Evolutionary conservation across 1,139 yeast genomes (phyloP).

Genomic region (Lipomyces yarrowii): DNA sequence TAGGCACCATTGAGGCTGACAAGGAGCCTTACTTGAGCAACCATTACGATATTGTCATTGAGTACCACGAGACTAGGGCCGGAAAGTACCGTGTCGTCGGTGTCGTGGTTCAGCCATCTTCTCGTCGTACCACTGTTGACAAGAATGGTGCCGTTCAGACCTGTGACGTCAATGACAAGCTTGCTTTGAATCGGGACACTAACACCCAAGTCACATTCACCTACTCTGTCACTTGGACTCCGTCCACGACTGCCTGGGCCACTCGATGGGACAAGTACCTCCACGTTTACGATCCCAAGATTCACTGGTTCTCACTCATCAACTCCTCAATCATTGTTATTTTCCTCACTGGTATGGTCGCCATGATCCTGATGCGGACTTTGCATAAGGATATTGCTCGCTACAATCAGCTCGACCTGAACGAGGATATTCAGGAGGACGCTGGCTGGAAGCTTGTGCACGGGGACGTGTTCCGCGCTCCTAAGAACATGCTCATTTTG

Average conservation of each 20-base stretch:
- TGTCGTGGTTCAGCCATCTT: constrained; percentile 70
- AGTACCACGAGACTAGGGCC: constrained; percentile 76
- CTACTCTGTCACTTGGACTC: constrained; percentile 65
- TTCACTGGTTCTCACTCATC: constrained; percentile 92
- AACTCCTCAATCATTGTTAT: constrained; percentile 82
- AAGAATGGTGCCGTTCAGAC: constrained; percentile 42
- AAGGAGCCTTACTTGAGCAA: constrained; percentile 64
- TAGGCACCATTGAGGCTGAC: constrained; percentile 48
- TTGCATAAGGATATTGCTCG: constrained; percentile 82
- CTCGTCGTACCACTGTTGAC: constrained; percentile 54
- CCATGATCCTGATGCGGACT: constrained; percentile 77
- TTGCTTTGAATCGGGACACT: constrained; percentile 34
- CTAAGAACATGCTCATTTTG: constrained; percentile 66
- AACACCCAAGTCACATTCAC: constrained; percentile 52
- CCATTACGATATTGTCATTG: constrained; percentile 77
- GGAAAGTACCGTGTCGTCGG: constrained; percentile 87
- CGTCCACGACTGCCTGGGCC: constrained; percentile 86
- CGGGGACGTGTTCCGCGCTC: constrained; percentile 93
- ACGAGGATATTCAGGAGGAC: constrained; percentile 85
- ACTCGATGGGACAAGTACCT: constrained; percentile 98
- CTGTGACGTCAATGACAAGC: constrained; percentile 39
- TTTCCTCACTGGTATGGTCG: constrained; percentile 74
- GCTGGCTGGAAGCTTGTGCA: constrained; percentile 97
- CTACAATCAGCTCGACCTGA: constrained; percentile 82
- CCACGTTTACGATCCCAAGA: constrained; percentile 86